Conservation (phyloP, 2,329 filamentous ascomycete species). For the Samsoniella hepiali region DNA sequence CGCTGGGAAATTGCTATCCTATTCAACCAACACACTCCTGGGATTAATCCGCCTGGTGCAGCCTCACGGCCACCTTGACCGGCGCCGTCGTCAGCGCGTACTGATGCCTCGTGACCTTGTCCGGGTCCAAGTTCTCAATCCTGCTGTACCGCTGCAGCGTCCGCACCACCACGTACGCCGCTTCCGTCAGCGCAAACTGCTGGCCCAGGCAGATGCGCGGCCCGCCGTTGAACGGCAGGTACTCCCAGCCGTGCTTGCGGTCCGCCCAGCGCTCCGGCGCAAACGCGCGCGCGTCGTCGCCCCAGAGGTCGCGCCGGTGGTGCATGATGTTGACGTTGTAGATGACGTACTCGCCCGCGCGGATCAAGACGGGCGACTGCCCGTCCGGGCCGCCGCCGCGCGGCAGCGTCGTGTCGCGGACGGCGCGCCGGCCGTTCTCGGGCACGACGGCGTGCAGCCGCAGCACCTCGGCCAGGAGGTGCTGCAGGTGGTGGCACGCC, state of each 20-base stretch:
- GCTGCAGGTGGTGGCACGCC: slow-evolving; percentile 10
- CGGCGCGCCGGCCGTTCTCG: slow-evolving; percentile 32
- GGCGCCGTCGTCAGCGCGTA: not conserved
- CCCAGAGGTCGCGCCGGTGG: slow-evolving; percentile 34
- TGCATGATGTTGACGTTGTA: slow-evolving; percentile 30
- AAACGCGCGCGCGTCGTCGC: slow-evolving; percentile 34
- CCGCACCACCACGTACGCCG: not conserved
- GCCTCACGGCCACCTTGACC: not conserved
- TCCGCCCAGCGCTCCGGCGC: slow-evolving; percentile 37
- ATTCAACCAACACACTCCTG: not conserved
- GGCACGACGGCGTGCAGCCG: slow-evolving; percentile 35
- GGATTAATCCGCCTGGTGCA: not conserved
- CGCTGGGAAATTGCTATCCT: not conserved
- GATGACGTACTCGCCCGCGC: slow-evolving; percentile 27
- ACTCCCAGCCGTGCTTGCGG: slow-evolving; percentile 30
- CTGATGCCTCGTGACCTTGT: not conserved
- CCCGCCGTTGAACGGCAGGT: slow-evolving; percentile 36
- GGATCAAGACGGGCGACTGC: slow-evolving; percentile 30
- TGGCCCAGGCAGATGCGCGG: slow-evolving; percentile 34
- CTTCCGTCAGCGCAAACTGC: slow-evolving; percentile 14
- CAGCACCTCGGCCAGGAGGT: slow-evolving; percentile 26
- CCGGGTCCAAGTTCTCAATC: slow-evolving; percentile 1
- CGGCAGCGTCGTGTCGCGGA: slow-evolving; percentile 33
- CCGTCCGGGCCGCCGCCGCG: slow-evolving; percentile 35
- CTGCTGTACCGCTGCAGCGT: not conserved